Percentiles rank a stretch among this genome's conserved stretches.
phyloP scores from a whole-genome alignment of 352 stramenopile species.

The Globisporangium yorkense region DNA sequence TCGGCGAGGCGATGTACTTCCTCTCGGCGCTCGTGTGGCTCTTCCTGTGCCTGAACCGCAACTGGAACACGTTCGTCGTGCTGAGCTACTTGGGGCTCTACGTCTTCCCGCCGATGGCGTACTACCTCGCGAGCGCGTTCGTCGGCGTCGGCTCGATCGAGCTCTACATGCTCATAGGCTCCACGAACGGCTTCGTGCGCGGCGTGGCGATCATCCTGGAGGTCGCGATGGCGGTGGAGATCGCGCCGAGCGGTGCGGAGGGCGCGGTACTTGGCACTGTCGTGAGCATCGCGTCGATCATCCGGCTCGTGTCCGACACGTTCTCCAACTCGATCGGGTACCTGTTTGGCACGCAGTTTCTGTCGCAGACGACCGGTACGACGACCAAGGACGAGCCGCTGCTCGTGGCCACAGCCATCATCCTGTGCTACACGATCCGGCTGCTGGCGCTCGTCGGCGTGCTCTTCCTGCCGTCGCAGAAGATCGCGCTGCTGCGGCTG shows the following conservation, averaged over 20 bases:
- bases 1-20: slow-evolving; percentile 26
- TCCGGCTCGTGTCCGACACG: slow-evolving; percentile 23
- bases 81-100: slow-evolving; percentile 21
- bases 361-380: slow-evolving; percentile 10
- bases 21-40: slow-evolving; percentile 26
- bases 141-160: slow-evolving; percentile 18
- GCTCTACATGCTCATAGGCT: slow-evolving; percentile 30
- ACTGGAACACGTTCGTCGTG: slow-evolving; percentile 28
- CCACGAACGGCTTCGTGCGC: slow-evolving; percentile 31
- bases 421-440: slow-evolving; percentile 21
- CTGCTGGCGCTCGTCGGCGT: slow-evolving; percentile 21
- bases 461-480: slow-evolving; percentile 18
- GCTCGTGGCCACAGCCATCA: slow-evolving; percentile 24
- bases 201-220: slow-evolving; percentile 28
- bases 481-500: slow-evolving; percentile 13
- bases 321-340: slow-evolving; percentile 17
- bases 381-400: slow-evolving; percentile 18
- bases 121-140: slow-evolving; percentile 18
- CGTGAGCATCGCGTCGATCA: slow-evolving; percentile 34
- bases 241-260: slow-evolving; percentile 33
- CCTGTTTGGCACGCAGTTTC: slow-evolving; percentile 16
- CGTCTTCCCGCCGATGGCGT: slow-evolving; percentile 20
- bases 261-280: slow-evolving; percentile 35
- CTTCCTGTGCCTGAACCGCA: slow-evolving; percentile 24
- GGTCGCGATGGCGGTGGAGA: slow-evolving; percentile 33